Conservation (phyloP, 306 rosid species). For the Ochetophila trinervis region DNA sequence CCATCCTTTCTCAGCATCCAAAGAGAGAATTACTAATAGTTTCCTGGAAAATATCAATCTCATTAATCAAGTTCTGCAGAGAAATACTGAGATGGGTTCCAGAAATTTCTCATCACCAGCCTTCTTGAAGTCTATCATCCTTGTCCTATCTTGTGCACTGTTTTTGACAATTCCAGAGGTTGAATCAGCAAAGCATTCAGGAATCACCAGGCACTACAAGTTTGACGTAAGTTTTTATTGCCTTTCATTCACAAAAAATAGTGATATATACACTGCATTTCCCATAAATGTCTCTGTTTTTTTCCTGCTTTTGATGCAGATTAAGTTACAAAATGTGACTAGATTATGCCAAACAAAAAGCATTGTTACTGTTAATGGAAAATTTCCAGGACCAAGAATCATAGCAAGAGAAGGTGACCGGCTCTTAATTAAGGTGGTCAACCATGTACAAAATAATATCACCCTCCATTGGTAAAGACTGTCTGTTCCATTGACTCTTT, state of each 20-base stretch:
- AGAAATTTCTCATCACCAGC: slow-evolving; percentile 9
- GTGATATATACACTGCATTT: not conserved
- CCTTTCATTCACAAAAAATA: not conserved
- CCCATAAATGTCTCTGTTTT: not conserved
- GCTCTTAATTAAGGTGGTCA: slow-evolving; percentile 53
- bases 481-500: too few species aligned
- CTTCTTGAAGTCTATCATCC: slow-evolving; percentile 23
- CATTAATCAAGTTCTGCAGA: not conserved
- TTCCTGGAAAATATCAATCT: not conserved
- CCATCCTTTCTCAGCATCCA: slow-evolving; percentile 40
- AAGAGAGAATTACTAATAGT: not conserved
- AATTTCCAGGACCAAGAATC: slow-evolving; percentile 62
- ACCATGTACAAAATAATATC: slow-evolving; percentile 54
- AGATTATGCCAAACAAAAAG: slow-evolving; percentile 73
- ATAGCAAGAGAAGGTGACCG: slow-evolving; percentile 80
- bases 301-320: slow-evolving; percentile 22
- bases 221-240: not conserved
- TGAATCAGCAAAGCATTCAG: slow-evolving; percentile 43
- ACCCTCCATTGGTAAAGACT: slow-evolving; percentile 54
- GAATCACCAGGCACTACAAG: slow-evolving; percentile 51
- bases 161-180: slow-evolving; percentile 31
- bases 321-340: slow-evolving; percentile 53
- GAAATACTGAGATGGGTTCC: slow-evolving; percentile 25
- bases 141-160: slow-evolving; percentile 27
- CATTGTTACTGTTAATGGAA: slow-evolving; percentile 64